These are phyloP conservation scores for Paulownia fortunei DNA, from an alignment of 257 asterid genomes.

Conservation along the genomic window DNA sequence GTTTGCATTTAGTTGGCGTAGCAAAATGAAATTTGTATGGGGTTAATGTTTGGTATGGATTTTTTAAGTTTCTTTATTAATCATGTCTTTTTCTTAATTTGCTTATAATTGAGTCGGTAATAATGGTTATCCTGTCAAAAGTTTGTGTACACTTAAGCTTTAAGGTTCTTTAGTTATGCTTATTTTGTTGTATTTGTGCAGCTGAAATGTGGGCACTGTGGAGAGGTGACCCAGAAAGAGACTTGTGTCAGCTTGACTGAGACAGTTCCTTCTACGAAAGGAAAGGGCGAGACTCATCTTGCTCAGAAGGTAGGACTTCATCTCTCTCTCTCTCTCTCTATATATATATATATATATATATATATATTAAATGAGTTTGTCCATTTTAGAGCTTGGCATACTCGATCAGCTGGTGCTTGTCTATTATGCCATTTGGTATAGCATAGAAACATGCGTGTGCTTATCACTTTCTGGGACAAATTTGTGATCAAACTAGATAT, in stretches of 20 bases:
- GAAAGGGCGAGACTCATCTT: constrained; percentile 62
- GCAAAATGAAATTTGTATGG: no score
- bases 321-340: no score
- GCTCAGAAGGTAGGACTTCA: constrained; percentile 55
- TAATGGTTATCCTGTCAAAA: background rate
- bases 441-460: no score
- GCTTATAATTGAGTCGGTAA: background rate
- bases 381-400: no score
- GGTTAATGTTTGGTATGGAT: no score
- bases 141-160: background rate
- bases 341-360: no score
- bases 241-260: constrained; percentile 60
- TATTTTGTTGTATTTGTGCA: constrained; percentile 28
- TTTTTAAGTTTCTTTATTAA: background rate
- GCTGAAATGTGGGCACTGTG: constrained; percentile 87
- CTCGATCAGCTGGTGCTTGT: no score
- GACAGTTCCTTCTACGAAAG: constrained; percentile 54
- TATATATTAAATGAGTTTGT: no score
- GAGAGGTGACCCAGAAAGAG: constrained; percentile 67
- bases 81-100: background rate
- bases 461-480: no score
- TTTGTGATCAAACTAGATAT: background rate
- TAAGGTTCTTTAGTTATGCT: background rate
- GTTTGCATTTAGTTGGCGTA: no score
- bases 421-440: no score